Percentiles rank a stretch among this genome's conserved stretches.
Conservation (phyloP, 1,284 basidiomycete species). For the Lentinula novae-zelandiae region DNA sequence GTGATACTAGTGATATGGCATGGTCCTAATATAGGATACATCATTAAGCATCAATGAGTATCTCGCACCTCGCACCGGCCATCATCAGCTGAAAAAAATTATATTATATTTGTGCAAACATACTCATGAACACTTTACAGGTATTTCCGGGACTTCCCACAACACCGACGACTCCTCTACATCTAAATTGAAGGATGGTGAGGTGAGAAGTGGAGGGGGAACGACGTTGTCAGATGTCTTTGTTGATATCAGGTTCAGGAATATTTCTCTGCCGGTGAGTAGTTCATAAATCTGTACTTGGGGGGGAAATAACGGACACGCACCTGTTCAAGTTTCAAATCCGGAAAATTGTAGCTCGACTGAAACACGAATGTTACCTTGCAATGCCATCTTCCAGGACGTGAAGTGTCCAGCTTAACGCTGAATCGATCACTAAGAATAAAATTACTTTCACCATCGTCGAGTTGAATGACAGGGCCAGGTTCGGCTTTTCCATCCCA, state of each 20-base stretch:
- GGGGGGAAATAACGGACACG: background rate
- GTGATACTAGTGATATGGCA: no score
- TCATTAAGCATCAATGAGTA: no score
- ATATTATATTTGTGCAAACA: no score
- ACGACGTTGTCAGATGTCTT: background rate
- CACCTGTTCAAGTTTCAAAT: slow-evolving; percentile 11
- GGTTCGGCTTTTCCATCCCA: slow-evolving; percentile 15
- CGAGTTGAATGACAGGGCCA: slow-evolving; percentile 16
- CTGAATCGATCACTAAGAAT: slow-evolving; percentile 17
- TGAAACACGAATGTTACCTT: slow-evolving; percentile 18
- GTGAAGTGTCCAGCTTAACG: slow-evolving; percentile 16
- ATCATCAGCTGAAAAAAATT: no score
- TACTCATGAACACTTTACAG: no score
- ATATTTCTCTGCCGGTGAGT: background rate
- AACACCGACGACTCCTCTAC: no score
- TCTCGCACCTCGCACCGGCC: no score
- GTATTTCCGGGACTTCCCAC: no score
- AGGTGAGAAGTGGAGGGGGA: no score
- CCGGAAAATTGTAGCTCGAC: slow-evolving; percentile 17
- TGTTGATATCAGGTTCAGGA: background rate
- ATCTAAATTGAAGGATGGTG: no score
- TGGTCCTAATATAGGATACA: no score
- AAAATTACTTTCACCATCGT: slow-evolving; percentile 15
- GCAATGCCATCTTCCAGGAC: slow-evolving; percentile 16
- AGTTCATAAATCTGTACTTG: background rate